These are phyloP conservation scores for Elaeagnus macrophylla DNA, from an alignment of 306 rosid genomes.

Conservation along the genomic window DNA sequence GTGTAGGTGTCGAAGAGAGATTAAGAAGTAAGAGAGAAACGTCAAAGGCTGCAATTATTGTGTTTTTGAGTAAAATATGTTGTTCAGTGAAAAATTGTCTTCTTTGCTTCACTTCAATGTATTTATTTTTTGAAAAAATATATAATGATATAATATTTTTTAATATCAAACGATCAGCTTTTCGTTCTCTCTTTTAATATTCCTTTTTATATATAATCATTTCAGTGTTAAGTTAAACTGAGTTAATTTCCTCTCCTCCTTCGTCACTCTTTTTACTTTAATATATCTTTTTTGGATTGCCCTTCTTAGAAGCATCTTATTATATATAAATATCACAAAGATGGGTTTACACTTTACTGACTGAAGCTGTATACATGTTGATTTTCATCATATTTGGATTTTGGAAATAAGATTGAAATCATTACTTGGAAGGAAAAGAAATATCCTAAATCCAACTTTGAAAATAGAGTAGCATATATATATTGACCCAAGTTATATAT, in stretches of 20 bases:
- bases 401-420: too few relatives aligned
- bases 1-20: constrained; percentile 57
- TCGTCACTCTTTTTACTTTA: neutral
- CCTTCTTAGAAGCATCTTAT: constrained; percentile 28
- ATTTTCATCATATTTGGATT: too few relatives aligned
- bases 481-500: too few relatives aligned
- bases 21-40: constrained; percentile 33
- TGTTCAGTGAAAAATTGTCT: constrained; percentile 24
- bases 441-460: too few relatives aligned
- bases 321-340: too few relatives aligned
- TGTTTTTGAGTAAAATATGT: constrained; percentile 41
- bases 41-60: constrained; percentile 76
- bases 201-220: neutral
- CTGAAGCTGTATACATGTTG: too few relatives aligned
- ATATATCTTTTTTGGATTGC: constrained; percentile 22
- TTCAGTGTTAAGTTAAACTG: too few relatives aligned
- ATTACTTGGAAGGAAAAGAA: too few relatives aligned
- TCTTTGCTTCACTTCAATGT: constrained; percentile 8
- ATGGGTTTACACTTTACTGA: too few relatives aligned
- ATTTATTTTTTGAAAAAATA: neutral
- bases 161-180: neutral
- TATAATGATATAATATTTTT: too few relatives aligned
- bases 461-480: too few relatives aligned
- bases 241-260: too few relatives aligned
- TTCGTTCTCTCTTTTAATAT: neutral